These are phyloP conservation scores for Syzygium malaccense DNA, from an alignment of 441 rosid species.

Conservation along the genomic window DNA sequence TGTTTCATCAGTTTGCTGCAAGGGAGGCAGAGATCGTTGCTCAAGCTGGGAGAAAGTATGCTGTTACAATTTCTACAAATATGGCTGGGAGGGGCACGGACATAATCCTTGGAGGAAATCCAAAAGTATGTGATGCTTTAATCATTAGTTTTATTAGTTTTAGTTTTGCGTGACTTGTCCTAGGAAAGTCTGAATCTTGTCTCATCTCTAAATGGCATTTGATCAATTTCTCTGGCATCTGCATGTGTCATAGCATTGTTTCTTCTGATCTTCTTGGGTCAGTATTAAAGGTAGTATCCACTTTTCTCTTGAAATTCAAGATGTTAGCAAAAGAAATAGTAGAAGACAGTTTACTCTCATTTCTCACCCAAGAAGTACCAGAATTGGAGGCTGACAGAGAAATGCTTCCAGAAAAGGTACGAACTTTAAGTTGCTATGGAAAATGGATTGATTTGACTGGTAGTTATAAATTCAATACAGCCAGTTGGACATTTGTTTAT, in stretches of 20 bases:
- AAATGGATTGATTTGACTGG: constrained; percentile 3
- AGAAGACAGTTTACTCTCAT: constrained; percentile 76
- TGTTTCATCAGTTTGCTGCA: constrained; percentile 70
- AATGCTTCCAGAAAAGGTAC: constrained; percentile 50
- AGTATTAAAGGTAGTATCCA: not conserved
- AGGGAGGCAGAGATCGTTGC: constrained; percentile 93
- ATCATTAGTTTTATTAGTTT: not conserved
- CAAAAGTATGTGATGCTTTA: constrained; percentile 47
- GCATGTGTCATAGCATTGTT: not conserved
- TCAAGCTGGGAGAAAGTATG: constrained; percentile 90
- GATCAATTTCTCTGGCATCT: not conserved
- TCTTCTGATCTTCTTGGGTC: not conserved
- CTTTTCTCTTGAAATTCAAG: constrained; percentile 23
- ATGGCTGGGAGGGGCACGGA: constrained; percentile 99
- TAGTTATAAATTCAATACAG: not conserved
- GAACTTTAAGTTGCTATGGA: constrained; percentile 1
- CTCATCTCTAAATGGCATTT: not conserved
- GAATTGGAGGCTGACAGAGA: constrained; percentile 39
- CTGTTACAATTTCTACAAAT: constrained; percentile 93
- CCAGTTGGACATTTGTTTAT: not conserved
- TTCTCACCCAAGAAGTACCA: constrained; percentile 59
- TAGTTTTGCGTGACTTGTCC: not conserved
- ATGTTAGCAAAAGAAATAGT: constrained; percentile 92
- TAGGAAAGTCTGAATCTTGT: not conserved
- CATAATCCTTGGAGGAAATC: constrained; percentile 94